Evolutionary conservation across 1,139 yeast species (phyloP), one percentile per base, ranked within the genome.

Genomic region (Kodamaea plutei): DNA sequence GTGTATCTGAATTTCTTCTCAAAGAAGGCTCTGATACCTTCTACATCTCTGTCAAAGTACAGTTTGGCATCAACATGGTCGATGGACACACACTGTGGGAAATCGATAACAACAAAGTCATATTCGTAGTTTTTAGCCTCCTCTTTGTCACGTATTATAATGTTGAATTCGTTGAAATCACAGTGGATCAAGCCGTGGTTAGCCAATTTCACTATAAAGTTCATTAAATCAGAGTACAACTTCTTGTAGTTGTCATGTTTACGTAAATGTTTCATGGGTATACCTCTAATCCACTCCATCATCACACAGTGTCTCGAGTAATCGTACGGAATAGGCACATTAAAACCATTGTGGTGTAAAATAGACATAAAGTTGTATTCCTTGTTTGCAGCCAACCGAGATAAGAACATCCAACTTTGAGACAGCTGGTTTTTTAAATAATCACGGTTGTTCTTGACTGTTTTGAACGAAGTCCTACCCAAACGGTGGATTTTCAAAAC

Each of bases 51-150:
- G 44, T 84, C 79, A 54, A 91, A 91, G 54, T 85, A 89, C 36
- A 71, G 73, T 43, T 80, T 80, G 8, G 98, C 97, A 51, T 91
- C 96, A 3, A 67, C 70, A 54, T 91, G 99, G 44, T 84, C 89
- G 25, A 84, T 84, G 11, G 96, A 85, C 14, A 91, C 84, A 77
- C 96, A 89, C 59, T 91, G 99, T 4, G 99, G 99, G 67, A 91
- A 91, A 69, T 91, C 99, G 47, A 91, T 91, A 15, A 91, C 95
- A 15, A 88, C 82, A 45, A 88, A 85, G 26, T 79, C 84, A 30
- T 57, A 61, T 36, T 77, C 83, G 31, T 72, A 72, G 17, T 62
- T 48, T 25, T 56, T 67, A 23, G 69, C 71, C 7, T 71, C 76
- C 26, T 73, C 73, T 26, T 71, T 64, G 42, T 81, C 79, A 33